A percentile compares a stretch with the other conserved stretches of the same genome.
phyloP scores from a whole-genome alignment of 78 protist species.

The Planoprotostelium fungivorum region DNA sequence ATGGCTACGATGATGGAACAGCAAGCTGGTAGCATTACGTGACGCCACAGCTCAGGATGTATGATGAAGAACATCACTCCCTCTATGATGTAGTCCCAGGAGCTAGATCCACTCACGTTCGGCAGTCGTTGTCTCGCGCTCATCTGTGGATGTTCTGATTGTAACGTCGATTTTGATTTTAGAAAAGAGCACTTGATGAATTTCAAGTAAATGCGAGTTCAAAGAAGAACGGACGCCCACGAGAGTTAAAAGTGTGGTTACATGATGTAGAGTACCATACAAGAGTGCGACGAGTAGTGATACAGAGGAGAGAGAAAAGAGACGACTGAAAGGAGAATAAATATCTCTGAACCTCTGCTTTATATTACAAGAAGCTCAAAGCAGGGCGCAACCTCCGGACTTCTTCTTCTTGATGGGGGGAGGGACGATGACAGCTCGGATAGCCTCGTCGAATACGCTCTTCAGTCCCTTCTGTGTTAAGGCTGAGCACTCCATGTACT shows the following conservation, averaged over 20 bases:
- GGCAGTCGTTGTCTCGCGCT: not conserved
- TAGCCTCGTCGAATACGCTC: slow-evolving; percentile 68
- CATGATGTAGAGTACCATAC: too few relatives aligned
- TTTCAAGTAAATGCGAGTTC: too few relatives aligned
- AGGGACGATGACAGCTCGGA: slow-evolving; percentile 34
- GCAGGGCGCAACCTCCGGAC: not conserved
- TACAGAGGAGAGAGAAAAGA: too few relatives aligned
- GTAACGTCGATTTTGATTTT: too few relatives aligned
- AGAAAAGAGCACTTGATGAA: too few relatives aligned
- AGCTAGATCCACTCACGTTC: not conserved
- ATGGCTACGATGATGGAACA: not conserved
- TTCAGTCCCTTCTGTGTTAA: slow-evolving; percentile 80
- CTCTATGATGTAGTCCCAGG: not conserved
- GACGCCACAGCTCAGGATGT: not conserved
- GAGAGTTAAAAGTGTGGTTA: too few relatives aligned
- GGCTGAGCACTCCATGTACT: slow-evolving; percentile 90
- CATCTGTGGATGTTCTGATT: too few relatives aligned
- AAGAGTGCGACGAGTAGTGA: too few relatives aligned
- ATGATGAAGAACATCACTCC: not conserved
- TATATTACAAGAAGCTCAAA: too few relatives aligned
- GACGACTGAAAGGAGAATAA: too few relatives aligned
- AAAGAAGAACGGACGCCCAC: too few relatives aligned
- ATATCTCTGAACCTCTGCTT: too few relatives aligned
- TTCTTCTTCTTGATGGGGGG: not conserved
- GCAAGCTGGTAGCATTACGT: not conserved